These are phyloP conservation scores for Berkeleyomyces basicola DNA, from an alignment of 2,329 filamentous ascomycete genomes.

Conservation along the genomic window DNA sequence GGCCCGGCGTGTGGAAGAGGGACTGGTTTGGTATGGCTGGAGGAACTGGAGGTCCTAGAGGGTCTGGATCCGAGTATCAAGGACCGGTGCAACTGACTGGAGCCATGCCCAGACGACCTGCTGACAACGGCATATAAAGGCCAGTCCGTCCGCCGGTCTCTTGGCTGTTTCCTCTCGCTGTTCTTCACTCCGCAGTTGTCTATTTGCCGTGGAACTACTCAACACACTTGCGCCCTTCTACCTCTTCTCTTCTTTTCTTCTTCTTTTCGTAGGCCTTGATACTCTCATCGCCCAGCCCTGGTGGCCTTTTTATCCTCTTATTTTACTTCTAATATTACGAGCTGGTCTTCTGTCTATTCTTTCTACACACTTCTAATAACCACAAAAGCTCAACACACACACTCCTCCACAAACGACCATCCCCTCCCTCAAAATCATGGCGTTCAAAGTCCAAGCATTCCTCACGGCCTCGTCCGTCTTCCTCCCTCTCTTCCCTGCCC, in stretches of 20 bases:
- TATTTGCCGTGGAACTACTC: not conserved
- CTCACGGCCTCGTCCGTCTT: constrained; percentile 12
- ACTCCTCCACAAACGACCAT: not conserved
- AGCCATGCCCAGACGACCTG: not conserved
- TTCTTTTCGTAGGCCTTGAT: constrained; percentile 9
- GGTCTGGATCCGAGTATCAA: not conserved
- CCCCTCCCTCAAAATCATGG: constrained; percentile 6
- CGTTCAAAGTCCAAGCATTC: not conserved
- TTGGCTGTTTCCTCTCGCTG: not conserved
- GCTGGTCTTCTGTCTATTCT: not conserved
- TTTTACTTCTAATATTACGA: not conserved
- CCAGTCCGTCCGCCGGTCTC: not conserved
- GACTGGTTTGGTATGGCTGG: no score
- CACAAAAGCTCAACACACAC: not conserved
- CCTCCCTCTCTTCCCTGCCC: constrained; percentile 3
- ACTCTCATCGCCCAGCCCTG: constrained; percentile 9
- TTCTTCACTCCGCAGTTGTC: constrained; percentile 4
- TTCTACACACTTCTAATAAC: not conserved
- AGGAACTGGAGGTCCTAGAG: not conserved
- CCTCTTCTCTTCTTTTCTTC: not conserved
- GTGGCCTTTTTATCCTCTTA: constrained; percentile 12
- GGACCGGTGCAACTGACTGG: not conserved
- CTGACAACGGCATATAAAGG: constrained; percentile 1
- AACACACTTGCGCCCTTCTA: not conserved
- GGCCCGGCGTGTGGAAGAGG: no score